Evolutionary conservation across 495 filamentous ascomycete genomes (phyloP), one percentile per base, ranked within the genome.

Genomic region (Pyrenula aspistea): DNA sequence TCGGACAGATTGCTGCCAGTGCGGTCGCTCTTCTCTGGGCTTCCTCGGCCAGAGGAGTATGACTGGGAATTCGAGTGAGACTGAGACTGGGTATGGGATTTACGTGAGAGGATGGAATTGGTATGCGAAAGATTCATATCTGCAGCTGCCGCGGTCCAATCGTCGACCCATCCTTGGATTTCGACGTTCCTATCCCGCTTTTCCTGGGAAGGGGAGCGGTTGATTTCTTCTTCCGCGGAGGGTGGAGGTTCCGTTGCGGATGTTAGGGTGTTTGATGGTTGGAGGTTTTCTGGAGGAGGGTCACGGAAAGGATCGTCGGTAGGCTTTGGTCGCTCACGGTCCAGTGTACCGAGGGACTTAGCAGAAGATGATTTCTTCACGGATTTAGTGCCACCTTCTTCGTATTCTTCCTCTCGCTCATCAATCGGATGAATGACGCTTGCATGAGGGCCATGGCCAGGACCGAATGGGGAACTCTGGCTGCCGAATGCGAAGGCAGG

Each of bases 401-500:
- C 67, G 10, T 75, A 65, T 25, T 80, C 82, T 53, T 91, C 88
- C 48, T 95, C 90, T 3, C 72, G 74, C 67, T 89, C 85, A n/a
- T 83, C 75, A 64, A 89, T 88, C 2, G 81, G 77, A 58, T 83
- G 80, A 20, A 85, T 85, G 47, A 72, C 67, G 21, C 79, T 77
- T 20, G 50, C 22, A 21, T 8, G 10, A 4, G 50, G 50, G 42
- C 68, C 69, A 21, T 69, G 64, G 12, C 58, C 53, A 25, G 22
- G 61, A 55, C 55, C 61, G 21, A 57, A 20, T 4, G 50, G 50
- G 20, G 22, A 20, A 24, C 50, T 24, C n/a, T 21, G 19, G 19
- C 50, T 52, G 31, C 31, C 31, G 31, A 42, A 42, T 8, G 31
- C 31, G 15, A 42, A 42, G 31, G 31, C 31, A 4, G 50, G 50